A percentile compares a stretch with the other conserved stretches of the same genome.
Evolutionary conservation across 176 grass and related monocot genomes (phyloP).

Genomic region (Aegilops sharonensis): DNA sequence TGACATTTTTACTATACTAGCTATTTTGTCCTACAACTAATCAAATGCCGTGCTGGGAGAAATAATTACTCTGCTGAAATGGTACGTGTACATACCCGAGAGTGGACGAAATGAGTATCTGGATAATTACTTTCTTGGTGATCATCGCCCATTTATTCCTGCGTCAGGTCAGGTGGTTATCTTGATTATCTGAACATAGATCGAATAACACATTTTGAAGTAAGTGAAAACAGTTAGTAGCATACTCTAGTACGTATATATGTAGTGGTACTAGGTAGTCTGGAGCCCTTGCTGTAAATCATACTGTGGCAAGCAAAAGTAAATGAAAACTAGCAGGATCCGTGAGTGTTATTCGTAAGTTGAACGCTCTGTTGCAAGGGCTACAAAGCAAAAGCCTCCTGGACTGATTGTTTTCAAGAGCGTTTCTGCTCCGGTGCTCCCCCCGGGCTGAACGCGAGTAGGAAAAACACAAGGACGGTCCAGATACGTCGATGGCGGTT

Average conservation of each 20-base stretch:
- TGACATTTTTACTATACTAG: background rate
- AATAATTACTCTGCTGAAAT: background rate
- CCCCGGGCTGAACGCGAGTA: no score
- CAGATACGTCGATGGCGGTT: slow-evolving; percentile 2
- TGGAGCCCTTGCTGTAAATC: background rate
- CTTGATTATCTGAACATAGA: no score
- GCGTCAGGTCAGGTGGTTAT: no score
- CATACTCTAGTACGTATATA: no score
- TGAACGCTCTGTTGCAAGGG: background rate
- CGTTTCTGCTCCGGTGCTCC: no score
- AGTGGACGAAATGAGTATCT: slow-evolving; percentile 66
- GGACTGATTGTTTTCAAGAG: no score
- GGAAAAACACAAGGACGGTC: no score
- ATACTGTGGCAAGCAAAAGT: background rate
- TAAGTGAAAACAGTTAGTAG: no score
- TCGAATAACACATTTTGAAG: no score
- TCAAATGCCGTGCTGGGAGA: background rate
- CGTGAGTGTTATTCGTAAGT: background rate
- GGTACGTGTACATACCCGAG: slow-evolving; percentile 45
- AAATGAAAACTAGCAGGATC: background rate
- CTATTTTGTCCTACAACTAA: background rate
- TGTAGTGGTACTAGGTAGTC: background rate
- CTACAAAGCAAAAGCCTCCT: no score
- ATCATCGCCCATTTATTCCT: no score
- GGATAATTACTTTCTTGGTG: slow-evolving; percentile 16